phyloP scores from a whole-genome alignment of 1,139 yeast species.

The Wickerhamomyces sp. region DNA sequence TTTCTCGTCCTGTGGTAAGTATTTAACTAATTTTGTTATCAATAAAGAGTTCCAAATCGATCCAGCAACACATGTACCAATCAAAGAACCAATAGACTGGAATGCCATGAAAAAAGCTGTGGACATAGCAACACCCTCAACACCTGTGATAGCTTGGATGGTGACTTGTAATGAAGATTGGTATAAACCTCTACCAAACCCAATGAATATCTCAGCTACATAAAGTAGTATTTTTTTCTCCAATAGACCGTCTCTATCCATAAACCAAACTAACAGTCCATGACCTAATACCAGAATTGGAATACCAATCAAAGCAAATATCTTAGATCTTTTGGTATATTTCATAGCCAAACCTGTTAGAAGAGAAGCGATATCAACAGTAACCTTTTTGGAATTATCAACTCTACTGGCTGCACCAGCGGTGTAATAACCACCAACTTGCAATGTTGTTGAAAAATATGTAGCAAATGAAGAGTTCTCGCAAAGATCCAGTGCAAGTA shows the following conservation, averaged over 20 bases:
- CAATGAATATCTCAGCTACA: slow-evolving; percentile 26
- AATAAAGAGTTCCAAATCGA: slow-evolving; percentile 25
- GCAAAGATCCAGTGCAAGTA: slow-evolving; percentile 24
- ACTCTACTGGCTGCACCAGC: slow-evolving; percentile 28
- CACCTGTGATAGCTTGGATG: slow-evolving; percentile 35
- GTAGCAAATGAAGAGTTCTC: slow-evolving; percentile 26
- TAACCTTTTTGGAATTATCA: slow-evolving; percentile 26
- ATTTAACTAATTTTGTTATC: slow-evolving; percentile 12
- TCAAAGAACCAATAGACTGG: slow-evolving; percentile 39
- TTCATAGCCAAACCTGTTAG: slow-evolving; percentile 28
- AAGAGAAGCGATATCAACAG: slow-evolving; percentile 24
- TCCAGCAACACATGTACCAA: slow-evolving; percentile 43
- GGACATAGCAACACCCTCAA: slow-evolving; percentile 42
- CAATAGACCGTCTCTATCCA: slow-evolving; percentile 20
- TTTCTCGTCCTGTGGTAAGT: slow-evolving; percentile 20
- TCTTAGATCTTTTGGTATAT: slow-evolving; percentile 31
- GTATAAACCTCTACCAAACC: slow-evolving; percentile 31
- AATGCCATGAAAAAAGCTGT: slow-evolving; percentile 40
- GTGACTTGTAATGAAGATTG: slow-evolving; percentile 29
- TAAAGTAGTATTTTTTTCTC: slow-evolving; percentile 18
- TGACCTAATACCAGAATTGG: slow-evolving; percentile 27
- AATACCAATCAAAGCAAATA: slow-evolving; percentile 28
- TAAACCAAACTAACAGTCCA: slow-evolving; percentile 27
- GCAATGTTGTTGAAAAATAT: slow-evolving; percentile 25
- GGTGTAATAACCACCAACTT: slow-evolving; percentile 25